phyloP scores from a whole-genome alignment of 2,329 filamentous ascomycete genomes.

The Paracamarosporium sp. region DNA sequence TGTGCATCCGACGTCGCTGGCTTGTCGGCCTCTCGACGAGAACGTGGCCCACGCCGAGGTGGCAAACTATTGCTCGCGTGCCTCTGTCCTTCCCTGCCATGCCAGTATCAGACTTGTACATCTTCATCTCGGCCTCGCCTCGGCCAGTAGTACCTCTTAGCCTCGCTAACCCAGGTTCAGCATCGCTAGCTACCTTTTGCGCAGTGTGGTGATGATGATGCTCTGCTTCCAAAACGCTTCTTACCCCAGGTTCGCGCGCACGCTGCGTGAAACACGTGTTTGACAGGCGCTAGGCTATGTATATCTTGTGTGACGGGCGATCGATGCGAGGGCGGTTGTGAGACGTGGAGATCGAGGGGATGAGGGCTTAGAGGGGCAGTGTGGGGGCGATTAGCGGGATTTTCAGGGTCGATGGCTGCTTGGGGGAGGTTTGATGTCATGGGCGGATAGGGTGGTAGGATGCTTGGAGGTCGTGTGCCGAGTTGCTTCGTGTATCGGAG shows the following conservation, averaged over 20 bases:
- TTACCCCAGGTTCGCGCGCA: too few relatives aligned
- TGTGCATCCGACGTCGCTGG: too few relatives aligned
- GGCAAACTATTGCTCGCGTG: too few relatives aligned
- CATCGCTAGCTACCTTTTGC: neutral
- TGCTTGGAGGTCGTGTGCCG: too few relatives aligned
- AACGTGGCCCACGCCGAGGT: too few relatives aligned
- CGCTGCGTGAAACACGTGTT: neutral
- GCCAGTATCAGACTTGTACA: neutral
- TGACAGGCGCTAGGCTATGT: neutral
- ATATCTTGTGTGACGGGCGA: too few relatives aligned
- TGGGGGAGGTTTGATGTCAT: neutral
- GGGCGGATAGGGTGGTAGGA: neutral
- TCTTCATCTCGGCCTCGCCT: neutral
- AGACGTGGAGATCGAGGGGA: neutral
- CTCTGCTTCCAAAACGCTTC: too few relatives aligned
- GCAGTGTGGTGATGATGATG: too few relatives aligned
- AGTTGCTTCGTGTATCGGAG: too few relatives aligned
- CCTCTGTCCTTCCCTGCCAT: too few relatives aligned
- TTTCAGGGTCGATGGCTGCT: neutral
- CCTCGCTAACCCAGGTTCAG: neutral
- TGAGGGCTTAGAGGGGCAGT: neutral
- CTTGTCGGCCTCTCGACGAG: too few relatives aligned
- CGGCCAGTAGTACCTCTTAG: too few relatives aligned
- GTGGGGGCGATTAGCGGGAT: neutral
- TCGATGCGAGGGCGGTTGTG: neutral